Conservation (phyloP, 176 grass and related monocot species). For the Otatea glauca region DNA sequence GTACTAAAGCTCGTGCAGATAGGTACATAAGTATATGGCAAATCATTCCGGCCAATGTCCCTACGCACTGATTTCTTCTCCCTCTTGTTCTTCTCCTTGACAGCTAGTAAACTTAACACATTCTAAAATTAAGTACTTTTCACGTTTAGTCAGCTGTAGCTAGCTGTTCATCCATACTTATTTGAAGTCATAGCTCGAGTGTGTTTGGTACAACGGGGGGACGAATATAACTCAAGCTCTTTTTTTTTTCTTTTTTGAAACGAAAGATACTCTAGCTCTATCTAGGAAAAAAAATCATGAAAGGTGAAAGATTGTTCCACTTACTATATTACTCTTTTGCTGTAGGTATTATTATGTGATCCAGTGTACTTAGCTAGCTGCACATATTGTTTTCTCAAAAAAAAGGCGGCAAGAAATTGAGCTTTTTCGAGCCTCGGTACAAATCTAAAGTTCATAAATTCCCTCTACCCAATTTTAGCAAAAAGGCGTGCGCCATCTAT, state of each 20-base stretch:
- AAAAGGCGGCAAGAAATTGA: background rate
- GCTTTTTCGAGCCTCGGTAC: background rate
- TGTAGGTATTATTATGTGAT: background rate
- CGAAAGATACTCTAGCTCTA: background rate
- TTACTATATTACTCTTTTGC: background rate
- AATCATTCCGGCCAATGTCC: constrained; percentile 39
- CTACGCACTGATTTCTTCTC: constrained; percentile 1
- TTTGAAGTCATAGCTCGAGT: background rate
- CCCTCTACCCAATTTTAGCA: background rate
- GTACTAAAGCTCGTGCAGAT: constrained; percentile 20
- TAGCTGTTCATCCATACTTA: constrained; percentile 30
- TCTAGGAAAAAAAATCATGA: background rate
- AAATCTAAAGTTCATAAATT: background rate
- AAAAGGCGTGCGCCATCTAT: constrained; percentile 28
- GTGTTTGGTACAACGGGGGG: too few relatives aligned
- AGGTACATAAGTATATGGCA: constrained; percentile 40
- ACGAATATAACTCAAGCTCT: too few relatives aligned
- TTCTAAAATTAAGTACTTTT: constrained; percentile 15
- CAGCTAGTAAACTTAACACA: constrained; percentile 3
- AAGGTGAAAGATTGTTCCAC: background rate
- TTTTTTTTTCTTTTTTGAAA: too few relatives aligned
- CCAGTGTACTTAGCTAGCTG: constrained; percentile 2
- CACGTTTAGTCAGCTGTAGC: constrained; percentile 45
- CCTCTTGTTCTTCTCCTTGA: background rate
- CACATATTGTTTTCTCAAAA: background rate